Evolutionary conservation across 441 rosid genomes (phyloP).

Genomic region (Viola pubescens): DNA sequence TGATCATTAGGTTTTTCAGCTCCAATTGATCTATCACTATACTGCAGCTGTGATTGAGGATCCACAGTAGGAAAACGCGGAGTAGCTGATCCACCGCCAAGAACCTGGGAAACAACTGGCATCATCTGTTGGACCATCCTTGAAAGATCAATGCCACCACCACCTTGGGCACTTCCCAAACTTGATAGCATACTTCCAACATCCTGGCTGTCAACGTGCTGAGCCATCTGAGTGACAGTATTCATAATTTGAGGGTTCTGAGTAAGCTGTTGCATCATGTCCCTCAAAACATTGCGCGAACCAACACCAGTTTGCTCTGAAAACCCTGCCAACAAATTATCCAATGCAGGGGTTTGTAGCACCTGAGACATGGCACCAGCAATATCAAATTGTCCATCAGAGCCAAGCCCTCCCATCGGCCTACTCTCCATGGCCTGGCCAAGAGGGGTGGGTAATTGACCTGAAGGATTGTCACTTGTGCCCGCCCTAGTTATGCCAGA

Average conservation of each 20-base stretch:
- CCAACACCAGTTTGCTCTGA: constrained; percentile 74
- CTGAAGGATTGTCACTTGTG: constrained; percentile 13
- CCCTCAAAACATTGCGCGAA: constrained; percentile 71
- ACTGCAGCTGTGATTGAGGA: constrained; percentile 28
- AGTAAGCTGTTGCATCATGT: constrained; percentile 78
- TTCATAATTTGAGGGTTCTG: constrained; percentile 83
- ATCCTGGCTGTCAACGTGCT: constrained; percentile 72
- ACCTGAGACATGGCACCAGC: constrained; percentile 61
- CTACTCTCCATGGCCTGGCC: constrained; percentile 16
- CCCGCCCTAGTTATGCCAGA: constrained; percentile 24
- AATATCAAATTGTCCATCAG: constrained; percentile 40
- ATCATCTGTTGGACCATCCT: constrained; percentile 90
- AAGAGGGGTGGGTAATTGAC: constrained; percentile 15
- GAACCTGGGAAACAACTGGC: constrained; percentile 90
- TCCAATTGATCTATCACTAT: constrained; percentile 20
- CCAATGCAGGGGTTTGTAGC: constrained; percentile 56
- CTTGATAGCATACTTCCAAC: constrained; percentile 70
- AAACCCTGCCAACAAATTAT: constrained; percentile 62
- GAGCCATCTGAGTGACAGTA: constrained; percentile 81
- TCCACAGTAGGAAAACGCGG: constrained; percentile 19
- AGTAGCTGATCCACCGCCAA: constrained; percentile 39
- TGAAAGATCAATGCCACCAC: constrained; percentile 71
- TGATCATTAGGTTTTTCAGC: constrained; percentile 22
- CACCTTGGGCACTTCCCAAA: constrained; percentile 48
- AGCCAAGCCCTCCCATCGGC: constrained; percentile 20